Evolutionary conservation across 2,329 filamentous ascomycete genomes (phyloP).

Genomic region (Fusarium haematococcum): DNA sequence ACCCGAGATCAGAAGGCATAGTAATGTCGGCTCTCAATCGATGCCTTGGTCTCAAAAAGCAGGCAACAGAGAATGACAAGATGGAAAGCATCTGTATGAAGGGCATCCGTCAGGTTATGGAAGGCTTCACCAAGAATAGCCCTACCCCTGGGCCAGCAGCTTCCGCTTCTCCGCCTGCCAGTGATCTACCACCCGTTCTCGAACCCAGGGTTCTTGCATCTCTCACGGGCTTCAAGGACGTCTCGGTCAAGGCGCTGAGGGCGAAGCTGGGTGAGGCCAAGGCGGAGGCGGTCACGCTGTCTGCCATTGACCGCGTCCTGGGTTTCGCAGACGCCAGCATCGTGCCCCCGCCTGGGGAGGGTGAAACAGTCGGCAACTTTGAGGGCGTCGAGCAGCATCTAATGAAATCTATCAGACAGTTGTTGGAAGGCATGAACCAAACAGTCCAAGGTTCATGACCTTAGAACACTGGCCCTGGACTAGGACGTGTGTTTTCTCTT

Average conservation of each 20-base stretch:
- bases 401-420: constrained; percentile 55
- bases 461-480: not conserved
- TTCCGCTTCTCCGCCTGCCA: constrained; percentile 35
- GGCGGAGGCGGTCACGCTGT: constrained; percentile 61
- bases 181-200: constrained; percentile 47
- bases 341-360: constrained; percentile 49
- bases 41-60: constrained; percentile 60
- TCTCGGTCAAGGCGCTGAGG: constrained; percentile 58
- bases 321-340: constrained; percentile 60
- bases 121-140: constrained; percentile 56
- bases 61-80: constrained; percentile 57
- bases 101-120: constrained; percentile 56
- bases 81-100: constrained; percentile 62
- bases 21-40: constrained; percentile 67
- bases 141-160: constrained; percentile 47
- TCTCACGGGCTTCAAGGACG: constrained; percentile 59
- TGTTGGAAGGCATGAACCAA: constrained; percentile 55
- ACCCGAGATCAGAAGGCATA: constrained; percentile 58
- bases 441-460: constrained; percentile 45
- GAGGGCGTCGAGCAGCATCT: constrained; percentile 56
- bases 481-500: not conserved
- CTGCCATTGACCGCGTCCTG: constrained; percentile 63
- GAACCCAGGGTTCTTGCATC: constrained; percentile 56
- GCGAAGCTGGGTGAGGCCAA: constrained; percentile 54
- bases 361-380: constrained; percentile 49